Evolutionary conservation across 768 basidiomycete genomes (phyloP), one percentile per base, ranked within the genome.

Genomic region (Mrakia hoshinonis): DNA sequence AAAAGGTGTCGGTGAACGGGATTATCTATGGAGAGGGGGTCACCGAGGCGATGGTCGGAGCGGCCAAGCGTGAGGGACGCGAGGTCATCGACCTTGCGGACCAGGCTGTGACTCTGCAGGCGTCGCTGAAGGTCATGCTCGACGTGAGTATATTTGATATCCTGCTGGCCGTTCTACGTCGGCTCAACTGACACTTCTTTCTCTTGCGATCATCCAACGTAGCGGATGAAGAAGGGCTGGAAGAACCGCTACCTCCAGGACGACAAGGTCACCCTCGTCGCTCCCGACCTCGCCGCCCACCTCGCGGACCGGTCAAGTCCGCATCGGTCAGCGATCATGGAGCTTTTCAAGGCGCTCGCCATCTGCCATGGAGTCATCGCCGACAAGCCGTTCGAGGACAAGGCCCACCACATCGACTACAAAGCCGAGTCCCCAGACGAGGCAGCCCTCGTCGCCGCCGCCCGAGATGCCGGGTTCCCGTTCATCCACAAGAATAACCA

Each of bases 321-420:
- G 20, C 89, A 94, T 74, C 84, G 87, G 4, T 77, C 79, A 38
- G 48, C 70, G 7, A 83, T 94, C 72, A 83, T 88, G 70, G 86
- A 87, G 9, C 97, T 98, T 82, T 97, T 95, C 83, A 87, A 91
- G n/a, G 92, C 92, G 0, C 83, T 98, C n/a, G 90, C 93, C 0
- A 77, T 98, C 22, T 98, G 95, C 76, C 95, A 98, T 78, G 89
- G 87, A 20, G 95, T 96, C 54, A 84, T 97, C 13, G 84, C 92
- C 0, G 92, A 95, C 74, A 84, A 82, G 66, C 85, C 89, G 0
- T 87, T 89, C 39, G 78, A 83, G 68, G 81, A 81, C 29, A 80
- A 86, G 4, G 89, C 91, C 0, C 85, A 84, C 77, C 78, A 81
- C 11, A 73, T 79, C 71, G 85, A 89, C 71, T 98, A 97, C 83